These are phyloP conservation scores for Phialocephala subalpina DNA, from an alignment of 2,329 filamentous ascomycete species.

Conservation along the genomic window DNA sequence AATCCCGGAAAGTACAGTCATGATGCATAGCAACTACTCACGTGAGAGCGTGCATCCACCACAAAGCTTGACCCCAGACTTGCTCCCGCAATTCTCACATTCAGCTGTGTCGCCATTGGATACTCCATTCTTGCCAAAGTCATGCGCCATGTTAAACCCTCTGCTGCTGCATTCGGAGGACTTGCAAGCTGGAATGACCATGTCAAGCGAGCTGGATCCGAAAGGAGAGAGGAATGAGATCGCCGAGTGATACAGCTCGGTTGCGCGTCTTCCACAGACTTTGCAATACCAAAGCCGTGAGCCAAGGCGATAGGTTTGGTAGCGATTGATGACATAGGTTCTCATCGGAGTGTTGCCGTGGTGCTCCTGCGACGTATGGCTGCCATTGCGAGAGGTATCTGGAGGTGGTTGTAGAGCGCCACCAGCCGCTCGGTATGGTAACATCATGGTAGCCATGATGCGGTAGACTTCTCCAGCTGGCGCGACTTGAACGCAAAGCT, in stretches of 20 bases:
- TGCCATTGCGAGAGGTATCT: neutral
- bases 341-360: neutral
- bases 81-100: conserved; percentile 20
- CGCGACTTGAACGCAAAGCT: neutral
- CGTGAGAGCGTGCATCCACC: conserved; percentile 18
- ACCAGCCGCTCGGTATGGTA: neutral
- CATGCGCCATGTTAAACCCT: conserved; percentile 13
- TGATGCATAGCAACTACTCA: neutral
- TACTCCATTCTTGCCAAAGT: conserved; percentile 15
- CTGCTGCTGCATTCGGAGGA: conserved; percentile 6
- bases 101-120: neutral
- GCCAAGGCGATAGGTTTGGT: conserved; percentile 15
- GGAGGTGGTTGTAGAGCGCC: neutral
- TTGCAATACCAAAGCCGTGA: conserved; percentile 11
- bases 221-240: conserved; percentile 15
- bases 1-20: neutral
- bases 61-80: conserved; percentile 18
- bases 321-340: conserved; percentile 11
- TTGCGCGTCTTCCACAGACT: conserved; percentile 12
- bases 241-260: conserved; percentile 13
- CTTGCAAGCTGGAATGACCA: conserved; percentile 14
- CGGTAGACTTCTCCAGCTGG: neutral
- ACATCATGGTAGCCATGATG: neutral
- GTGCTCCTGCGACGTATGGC: neutral
- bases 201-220: conserved; percentile 9